Conservation (phyloP, 257 asterid genomes). For the Rauvolfia tetraphylla region DNA sequence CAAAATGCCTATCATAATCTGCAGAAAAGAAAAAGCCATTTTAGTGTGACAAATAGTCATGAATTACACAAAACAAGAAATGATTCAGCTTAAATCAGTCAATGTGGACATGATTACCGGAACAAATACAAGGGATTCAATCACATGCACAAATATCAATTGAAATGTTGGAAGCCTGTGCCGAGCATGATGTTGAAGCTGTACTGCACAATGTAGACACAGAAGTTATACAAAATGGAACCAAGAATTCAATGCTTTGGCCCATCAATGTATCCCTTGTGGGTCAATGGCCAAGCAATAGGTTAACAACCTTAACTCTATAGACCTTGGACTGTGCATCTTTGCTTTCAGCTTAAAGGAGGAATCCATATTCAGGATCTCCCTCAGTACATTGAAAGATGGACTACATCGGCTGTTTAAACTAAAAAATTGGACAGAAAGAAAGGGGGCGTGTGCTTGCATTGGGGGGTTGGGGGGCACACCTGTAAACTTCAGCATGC, state of each 20-base stretch:
- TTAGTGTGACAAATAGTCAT: slow-evolving; percentile 1
- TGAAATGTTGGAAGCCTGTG: slow-evolving; percentile 99
- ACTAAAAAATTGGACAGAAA: neutral
- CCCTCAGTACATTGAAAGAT: neutral
- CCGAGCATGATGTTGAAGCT: slow-evolving; percentile 99
- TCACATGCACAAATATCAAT: slow-evolving; percentile 93
- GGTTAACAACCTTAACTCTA: neutral
- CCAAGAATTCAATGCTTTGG: neutral
- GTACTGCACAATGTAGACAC: slow-evolving; percentile 50
- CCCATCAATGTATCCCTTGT: neutral
- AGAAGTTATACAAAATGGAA: neutral
- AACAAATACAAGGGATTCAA: slow-evolving; percentile 95
- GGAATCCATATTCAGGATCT: neutral
- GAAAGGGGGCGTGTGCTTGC: too few species aligned
- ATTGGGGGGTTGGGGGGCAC: neutral
- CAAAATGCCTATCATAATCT: slow-evolving; percentile 98
- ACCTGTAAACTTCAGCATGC: slow-evolving; percentile 99
- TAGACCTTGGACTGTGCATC: neutral
- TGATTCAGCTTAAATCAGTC: slow-evolving; percentile 1
- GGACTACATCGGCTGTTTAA: neutral
- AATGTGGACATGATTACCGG: slow-evolving; percentile 57
- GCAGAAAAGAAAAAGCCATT: slow-evolving; percentile 27
- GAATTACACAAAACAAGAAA: neutral
- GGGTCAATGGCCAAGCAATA: neutral
- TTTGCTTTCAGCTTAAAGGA: neutral